These are phyloP conservation scores for Acacia confusa DNA, from an alignment of 306 rosid species.

Conservation along the genomic window DNA sequence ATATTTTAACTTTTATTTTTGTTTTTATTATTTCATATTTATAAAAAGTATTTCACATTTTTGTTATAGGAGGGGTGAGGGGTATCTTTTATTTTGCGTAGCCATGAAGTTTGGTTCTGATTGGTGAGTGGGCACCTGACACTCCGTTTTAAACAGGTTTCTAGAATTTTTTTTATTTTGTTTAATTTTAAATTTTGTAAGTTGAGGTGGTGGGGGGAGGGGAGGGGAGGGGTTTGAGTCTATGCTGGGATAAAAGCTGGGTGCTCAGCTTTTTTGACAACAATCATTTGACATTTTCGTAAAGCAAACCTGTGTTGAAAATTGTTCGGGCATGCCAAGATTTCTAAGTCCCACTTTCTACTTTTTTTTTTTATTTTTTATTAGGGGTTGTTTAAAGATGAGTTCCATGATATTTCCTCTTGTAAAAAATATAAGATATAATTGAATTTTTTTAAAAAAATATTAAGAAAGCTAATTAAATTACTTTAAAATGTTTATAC, in stretches of 20 bases:
- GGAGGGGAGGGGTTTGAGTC: background rate
- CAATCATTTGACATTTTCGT: slow-evolving; percentile 3
- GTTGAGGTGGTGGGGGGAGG: background rate
- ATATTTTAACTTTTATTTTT: too few relatives aligned
- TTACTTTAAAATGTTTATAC: too few relatives aligned
- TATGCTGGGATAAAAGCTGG: background rate
- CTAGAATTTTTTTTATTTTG: background rate
- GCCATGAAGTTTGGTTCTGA: background rate
- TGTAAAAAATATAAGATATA: too few relatives aligned
- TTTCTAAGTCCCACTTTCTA: background rate
- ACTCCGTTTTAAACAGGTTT: background rate
- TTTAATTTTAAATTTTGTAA: too few relatives aligned
- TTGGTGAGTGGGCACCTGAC: background rate
- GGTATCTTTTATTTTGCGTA: background rate
- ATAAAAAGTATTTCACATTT: too few relatives aligned
- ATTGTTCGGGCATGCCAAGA: too few relatives aligned
- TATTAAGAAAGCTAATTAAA: too few relatives aligned
- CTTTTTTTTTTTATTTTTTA: background rate
- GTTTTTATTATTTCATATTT: too few relatives aligned
- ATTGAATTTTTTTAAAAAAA: too few relatives aligned
- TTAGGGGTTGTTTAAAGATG: background rate
- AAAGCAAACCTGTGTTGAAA: background rate
- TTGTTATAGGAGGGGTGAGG: background rate
- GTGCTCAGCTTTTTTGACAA: slow-evolving; percentile 33
- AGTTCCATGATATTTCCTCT: background rate